Evolutionary conservation across 2,329 filamentous ascomycete genomes (phyloP), one percentile per base, ranked within the genome.

Genomic region (Colletotrichum spinosum): DNA sequence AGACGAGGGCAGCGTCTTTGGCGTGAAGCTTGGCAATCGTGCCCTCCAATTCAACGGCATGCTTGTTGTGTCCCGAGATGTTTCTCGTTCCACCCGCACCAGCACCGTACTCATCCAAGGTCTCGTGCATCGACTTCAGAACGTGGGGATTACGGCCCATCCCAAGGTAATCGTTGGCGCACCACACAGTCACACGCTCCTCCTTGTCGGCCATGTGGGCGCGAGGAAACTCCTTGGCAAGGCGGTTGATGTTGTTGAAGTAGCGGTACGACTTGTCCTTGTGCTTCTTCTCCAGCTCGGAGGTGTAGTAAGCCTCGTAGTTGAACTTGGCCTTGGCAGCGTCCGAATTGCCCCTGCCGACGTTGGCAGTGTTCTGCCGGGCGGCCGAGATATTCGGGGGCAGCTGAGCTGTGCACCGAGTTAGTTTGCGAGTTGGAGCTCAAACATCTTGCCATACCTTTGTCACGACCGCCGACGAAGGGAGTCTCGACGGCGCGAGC

Each of bases 161-260:
- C 72, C 96, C 96, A 15, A 99, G 88, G 78, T 99, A 99, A 78
- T 99, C 96, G 75, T 99, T 99, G 76, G 95, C 97, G 84, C 96
- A 99, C 96, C 96, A 99, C 33, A 99, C 96, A 2, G 95, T 97
- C 63, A 99, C 96, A 57, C 89, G 89, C 70, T 97, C 93, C 65
- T 95, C 90, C 74, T 88, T 87, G 64, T 86, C 89, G 13, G 92
- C 87, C 86, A 97, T 97, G 79, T 99, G 96, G 50, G 96, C 96
- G 69, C 92, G 92, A 37, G 96, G 96, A 69, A 99, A 99, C 70
- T 98, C 93, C 81, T 96, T 93, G 70, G 96, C 96, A 67, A 99
- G 86, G 41, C 96, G 94, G 76, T 99, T 99, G 88, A 99, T 99
- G 84, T 99, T 99, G 86, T 99, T 99, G 85, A 99, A 99, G 84